Percentiles rank a stretch among this genome's conserved stretches.
Evolutionary conservation across 169 alveolate species (phyloP).

Genomic region (Plasmodium malariae): DNA sequence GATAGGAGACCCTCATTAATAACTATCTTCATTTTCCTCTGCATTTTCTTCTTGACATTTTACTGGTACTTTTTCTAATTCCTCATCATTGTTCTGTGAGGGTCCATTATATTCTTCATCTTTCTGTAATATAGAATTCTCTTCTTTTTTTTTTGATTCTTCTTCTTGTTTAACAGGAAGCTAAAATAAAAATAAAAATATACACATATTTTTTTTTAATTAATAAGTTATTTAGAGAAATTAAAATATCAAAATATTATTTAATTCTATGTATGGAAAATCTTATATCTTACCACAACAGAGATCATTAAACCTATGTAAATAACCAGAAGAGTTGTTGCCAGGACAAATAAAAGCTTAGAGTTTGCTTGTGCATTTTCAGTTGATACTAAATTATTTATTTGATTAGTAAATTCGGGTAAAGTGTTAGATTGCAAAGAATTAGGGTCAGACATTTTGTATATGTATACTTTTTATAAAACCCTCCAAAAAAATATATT

Average conservation of each 20-base stretch:
- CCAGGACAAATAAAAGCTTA: neutral
- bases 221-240: too few relatives aligned
- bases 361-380: neutral
- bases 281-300: slow-evolving; percentile 23
- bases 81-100: neutral
- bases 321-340: slow-evolving; percentile 2
- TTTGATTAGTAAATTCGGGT: neutral
- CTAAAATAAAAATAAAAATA: neutral
- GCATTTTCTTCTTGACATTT: neutral
- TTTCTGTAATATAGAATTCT: neutral
- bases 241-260: neutral
- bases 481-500: too few relatives aligned
- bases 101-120: neutral
- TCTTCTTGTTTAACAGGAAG: slow-evolving; percentile 5
- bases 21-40: too few relatives aligned
- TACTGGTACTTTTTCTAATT: neutral
- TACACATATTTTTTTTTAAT: too few relatives aligned
- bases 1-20: neutral
- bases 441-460: slow-evolving; percentile 5
- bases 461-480: slow-evolving; percentile 6
- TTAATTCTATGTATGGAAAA: slow-evolving; percentile 1
- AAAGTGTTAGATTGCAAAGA: neutral
- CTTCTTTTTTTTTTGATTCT: neutral
- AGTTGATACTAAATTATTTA: slow-evolving; percentile 7
- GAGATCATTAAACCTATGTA: slow-evolving; percentile 1